Evolutionary conservation across 2,329 filamentous ascomycete genomes (phyloP).

Genomic region (Pyrenochaeta sp.): DNA sequence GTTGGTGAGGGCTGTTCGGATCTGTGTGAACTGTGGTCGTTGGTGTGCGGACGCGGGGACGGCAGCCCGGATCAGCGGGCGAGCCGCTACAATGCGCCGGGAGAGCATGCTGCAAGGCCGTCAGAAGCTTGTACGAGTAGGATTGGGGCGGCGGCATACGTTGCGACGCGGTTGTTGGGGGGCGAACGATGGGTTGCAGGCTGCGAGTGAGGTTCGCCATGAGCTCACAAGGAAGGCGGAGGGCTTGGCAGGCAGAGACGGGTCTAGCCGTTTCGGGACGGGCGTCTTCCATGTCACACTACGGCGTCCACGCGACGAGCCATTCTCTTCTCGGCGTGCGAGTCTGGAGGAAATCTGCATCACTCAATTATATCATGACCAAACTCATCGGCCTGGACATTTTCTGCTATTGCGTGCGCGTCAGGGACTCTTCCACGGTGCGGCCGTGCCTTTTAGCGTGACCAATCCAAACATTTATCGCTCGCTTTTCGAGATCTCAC

Average conservation of each 20-base stretch:
- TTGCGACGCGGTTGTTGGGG: constrained; percentile 37
- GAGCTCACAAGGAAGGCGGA: constrained; percentile 34
- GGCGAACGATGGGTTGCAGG: constrained; percentile 21
- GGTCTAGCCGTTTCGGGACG: constrained; percentile 13
- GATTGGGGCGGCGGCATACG: constrained; percentile 32
- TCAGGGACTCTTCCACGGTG: constrained; percentile 12
- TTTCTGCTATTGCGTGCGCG: constrained; percentile 1
- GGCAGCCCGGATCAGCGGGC: constrained; percentile 50
- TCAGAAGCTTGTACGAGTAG: constrained; percentile 50
- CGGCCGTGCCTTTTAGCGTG: constrained; percentile 20
- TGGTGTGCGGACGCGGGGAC: constrained; percentile 39
- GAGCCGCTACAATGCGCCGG: constrained; percentile 52
- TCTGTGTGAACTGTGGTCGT: constrained; percentile 46
- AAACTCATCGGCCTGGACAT: neutral
- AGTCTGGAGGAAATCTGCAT: neutral
- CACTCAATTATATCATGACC: neutral
- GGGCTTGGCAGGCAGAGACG: constrained; percentile 18
- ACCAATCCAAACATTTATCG: constrained; percentile 17
- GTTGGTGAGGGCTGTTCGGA: constrained; percentile 46
- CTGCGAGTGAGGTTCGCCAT: constrained; percentile 41
- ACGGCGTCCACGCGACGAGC: constrained; percentile 14
- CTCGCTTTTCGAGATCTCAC: constrained; percentile 35
- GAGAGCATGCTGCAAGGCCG: constrained; percentile 50
- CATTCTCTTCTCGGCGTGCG: constrained; percentile 1
- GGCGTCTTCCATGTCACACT: constrained; percentile 7